A percentile compares a stretch with the other conserved stretches of the same genome.
Conservation (phyloP, 306 rosid genomes). For the Vigna trinervia region DNA sequence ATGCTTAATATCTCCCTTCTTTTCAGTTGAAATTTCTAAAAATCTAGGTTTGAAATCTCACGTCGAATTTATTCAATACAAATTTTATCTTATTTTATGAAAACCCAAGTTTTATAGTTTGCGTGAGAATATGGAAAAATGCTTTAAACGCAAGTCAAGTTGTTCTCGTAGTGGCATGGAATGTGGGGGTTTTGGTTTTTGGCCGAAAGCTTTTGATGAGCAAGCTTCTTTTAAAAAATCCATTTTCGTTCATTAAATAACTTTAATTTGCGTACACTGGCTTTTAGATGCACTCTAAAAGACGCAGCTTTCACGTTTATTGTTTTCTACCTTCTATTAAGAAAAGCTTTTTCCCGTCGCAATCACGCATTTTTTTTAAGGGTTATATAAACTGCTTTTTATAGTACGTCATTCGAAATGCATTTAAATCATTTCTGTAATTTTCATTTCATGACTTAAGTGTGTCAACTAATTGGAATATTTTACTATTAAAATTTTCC, state of each 20-base stretch:
- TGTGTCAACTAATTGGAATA: no score
- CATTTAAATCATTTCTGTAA: no score
- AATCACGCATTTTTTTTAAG: neutral
- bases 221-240: neutral
- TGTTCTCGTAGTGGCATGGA: neutral
- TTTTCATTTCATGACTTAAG: no score
- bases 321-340: neutral
- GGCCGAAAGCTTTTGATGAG: conserved; percentile 1
- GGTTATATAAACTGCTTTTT: no score
- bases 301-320: neutral
- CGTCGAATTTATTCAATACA: no score
- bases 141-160: neutral
- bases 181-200: neutral
- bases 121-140: neutral
- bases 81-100: no score
- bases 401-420: no score
- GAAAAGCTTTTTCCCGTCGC: neutral
- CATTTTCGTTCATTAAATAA: neutral
- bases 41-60: neutral
- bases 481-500: no score
- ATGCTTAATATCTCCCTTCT: neutral
- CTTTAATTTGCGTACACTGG: neutral
- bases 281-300: neutral
- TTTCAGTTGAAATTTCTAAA: neutral
- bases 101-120: no score